Percentiles rank a stretch among this genome's conserved stretches.
Conservation (phyloP, 805 yeast genomes). For the Lipomyces starkeyi region DNA sequence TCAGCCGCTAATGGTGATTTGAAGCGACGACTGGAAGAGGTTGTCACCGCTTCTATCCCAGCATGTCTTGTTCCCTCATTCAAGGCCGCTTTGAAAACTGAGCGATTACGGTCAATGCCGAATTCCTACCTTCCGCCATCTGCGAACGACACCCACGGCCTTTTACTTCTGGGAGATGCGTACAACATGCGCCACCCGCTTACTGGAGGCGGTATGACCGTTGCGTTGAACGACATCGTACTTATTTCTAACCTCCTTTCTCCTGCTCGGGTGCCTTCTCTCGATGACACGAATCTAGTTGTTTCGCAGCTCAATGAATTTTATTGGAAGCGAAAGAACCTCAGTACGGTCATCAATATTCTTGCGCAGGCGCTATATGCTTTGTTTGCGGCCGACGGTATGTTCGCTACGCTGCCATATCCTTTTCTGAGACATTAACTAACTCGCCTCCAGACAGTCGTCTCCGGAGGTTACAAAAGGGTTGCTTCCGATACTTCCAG, state of each 20-base stretch:
- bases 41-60: slow-evolving; percentile 76
- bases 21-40: slow-evolving; percentile 60
- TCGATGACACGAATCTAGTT: slow-evolving; percentile 64
- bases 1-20: slow-evolving; percentile 62
- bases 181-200: slow-evolving; percentile 97
- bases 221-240: slow-evolving; percentile 85
- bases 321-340: slow-evolving; percentile 76
- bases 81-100: slow-evolving; percentile 61
- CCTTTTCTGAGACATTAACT: neutral
- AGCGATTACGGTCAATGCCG: slow-evolving; percentile 84
- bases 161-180: slow-evolving; percentile 88
- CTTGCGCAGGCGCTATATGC: slow-evolving; percentile 88
- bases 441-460: slow-evolving; percentile 11
- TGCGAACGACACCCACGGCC: slow-evolving; percentile 69
- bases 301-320: slow-evolving; percentile 64
- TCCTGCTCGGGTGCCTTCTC: slow-evolving; percentile 57
- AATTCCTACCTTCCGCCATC: slow-evolving; percentile 87
- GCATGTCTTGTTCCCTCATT: slow-evolving; percentile 68
- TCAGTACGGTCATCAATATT: slow-evolving; percentile 86
- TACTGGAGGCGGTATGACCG: slow-evolving; percentile 99
- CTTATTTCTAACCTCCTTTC: slow-evolving; percentile 67
- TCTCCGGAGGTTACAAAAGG: slow-evolving; percentile 74
- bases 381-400: slow-evolving; percentile 81
- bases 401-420: neutral
- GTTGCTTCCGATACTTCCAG: slow-evolving; percentile 86